Conservation (phyloP, 345 rosid species). For the Atalantia buxifolia region DNA sequence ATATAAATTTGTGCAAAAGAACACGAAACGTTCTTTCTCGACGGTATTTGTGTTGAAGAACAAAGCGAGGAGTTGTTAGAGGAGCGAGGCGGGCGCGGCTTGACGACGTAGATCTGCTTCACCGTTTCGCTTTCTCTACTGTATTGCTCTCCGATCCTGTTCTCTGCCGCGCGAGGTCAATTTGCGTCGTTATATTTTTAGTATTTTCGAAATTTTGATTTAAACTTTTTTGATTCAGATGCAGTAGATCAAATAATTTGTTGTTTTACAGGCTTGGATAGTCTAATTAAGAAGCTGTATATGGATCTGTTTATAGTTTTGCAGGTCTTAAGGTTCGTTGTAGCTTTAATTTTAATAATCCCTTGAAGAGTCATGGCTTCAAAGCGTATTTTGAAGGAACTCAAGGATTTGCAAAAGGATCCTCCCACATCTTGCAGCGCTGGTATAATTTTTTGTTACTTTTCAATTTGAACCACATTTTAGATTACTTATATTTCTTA, state of each 20-base stretch:
- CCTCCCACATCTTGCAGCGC: constrained; percentile 53
- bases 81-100: background rate
- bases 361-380: constrained; percentile 33
- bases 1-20: background rate
- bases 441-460: constrained; percentile 11
- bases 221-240: no score
- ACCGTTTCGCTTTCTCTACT: constrained; percentile 9
- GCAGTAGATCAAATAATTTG: background rate
- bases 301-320: background rate
- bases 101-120: background rate
- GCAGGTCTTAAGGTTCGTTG: background rate
- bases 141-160: constrained; percentile 5
- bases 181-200: background rate
- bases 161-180: background rate
- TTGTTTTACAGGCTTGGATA: background rate
- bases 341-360: background rate
- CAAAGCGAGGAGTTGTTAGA: background rate
- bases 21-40: background rate
- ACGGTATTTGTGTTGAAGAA: background rate
- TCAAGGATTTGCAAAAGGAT: constrained; percentile 45
- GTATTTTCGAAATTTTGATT: background rate
- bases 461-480: background rate
- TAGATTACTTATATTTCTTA: background rate
- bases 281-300: background rate
- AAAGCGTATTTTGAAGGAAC: constrained; percentile 47